Conservation (phyloP, 345 rosid genomes). For the Citrus inodora region DNA sequence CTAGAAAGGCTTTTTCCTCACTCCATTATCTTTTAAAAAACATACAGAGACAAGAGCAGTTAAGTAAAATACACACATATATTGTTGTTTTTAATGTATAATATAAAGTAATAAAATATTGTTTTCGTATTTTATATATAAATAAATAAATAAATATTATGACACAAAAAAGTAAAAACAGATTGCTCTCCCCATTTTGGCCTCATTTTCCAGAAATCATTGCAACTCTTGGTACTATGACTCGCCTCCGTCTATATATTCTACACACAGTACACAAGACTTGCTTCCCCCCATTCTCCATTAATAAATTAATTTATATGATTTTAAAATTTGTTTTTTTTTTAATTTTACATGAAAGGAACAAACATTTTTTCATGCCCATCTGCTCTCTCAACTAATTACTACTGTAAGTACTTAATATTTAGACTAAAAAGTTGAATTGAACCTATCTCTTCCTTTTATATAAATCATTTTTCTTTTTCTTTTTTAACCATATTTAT, state of each 20-base stretch:
- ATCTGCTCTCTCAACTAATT: constrained; percentile 13
- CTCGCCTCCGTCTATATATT: too few species aligned
- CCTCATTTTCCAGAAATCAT: constrained; percentile 48
- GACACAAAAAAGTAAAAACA: constrained; percentile 15
- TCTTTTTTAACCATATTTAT: background rate
- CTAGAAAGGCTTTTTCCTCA: constrained; percentile 24
- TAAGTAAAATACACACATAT: background rate
- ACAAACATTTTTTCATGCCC: constrained; percentile 8
- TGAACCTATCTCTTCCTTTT: background rate
- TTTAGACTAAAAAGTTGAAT: background rate
- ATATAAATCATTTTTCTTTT: background rate
- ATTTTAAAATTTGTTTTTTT: too few species aligned
- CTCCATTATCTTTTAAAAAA: constrained; percentile 26
- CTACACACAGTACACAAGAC: too few species aligned
- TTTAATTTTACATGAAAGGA: background rate
- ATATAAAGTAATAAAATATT: background rate
- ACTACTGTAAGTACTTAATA: background rate
- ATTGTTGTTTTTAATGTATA: background rate
- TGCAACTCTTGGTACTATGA: constrained; percentile 16
- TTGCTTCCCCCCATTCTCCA: too few species aligned
- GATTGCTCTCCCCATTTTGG: constrained; percentile 25
- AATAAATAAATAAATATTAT: background rate
- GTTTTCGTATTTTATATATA: background rate
- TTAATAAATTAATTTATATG: too few species aligned
- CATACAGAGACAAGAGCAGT: constrained; percentile 21